Evolutionary conservation across 495 filamentous ascomycete species (phyloP).

Genomic region (Oleoguttula mirabilis): DNA sequence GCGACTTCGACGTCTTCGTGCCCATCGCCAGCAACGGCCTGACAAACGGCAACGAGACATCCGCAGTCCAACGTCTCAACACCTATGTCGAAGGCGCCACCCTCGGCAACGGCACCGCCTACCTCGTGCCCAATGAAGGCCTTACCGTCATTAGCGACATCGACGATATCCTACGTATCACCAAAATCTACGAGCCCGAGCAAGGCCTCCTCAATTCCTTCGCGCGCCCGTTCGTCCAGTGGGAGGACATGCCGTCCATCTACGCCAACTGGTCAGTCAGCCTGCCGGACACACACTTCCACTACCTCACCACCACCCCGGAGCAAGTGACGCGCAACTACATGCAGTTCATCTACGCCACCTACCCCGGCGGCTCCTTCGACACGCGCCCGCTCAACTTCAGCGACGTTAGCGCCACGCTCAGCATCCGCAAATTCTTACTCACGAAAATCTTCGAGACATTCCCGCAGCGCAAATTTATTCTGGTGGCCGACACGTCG

Average conservation of each 20-base stretch:
- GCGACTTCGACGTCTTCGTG: conserved; percentile 62
- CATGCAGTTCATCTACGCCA: conserved; percentile 69
- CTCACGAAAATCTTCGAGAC: conserved; percentile 61
- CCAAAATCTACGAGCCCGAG: conserved; percentile 64
- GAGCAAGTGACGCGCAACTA: conserved; percentile 68
- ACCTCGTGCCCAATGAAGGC: conserved; percentile 55
- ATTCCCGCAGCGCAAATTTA: conserved; percentile 60
- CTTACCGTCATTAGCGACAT: conserved; percentile 63
- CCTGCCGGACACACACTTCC: conserved; percentile 59
- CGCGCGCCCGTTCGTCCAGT: conserved; percentile 53
- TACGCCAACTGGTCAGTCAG: conserved; percentile 53
- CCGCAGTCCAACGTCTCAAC: conserved; percentile 49
- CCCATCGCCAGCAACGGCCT: conserved; percentile 39
- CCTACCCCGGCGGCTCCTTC: conserved; percentile 58
- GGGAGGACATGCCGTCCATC: conserved; percentile 69
- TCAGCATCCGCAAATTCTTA: conserved; percentile 55
- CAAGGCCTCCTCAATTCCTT: conserved; percentile 68
- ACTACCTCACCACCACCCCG: conserved; percentile 74
- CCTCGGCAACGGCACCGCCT: conserved; percentile 60
- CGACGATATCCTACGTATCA: conserved; percentile 70
- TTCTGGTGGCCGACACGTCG: conserved; percentile 64
- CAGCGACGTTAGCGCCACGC: conserved; percentile 56
- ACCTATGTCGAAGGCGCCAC: conserved; percentile 50
- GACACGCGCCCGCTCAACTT: conserved; percentile 72
- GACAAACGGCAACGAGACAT: conserved; percentile 44